These are phyloP conservation scores for Mallotus repandus DNA, from an alignment of 441 rosid genomes.

Conservation along the genomic window DNA sequence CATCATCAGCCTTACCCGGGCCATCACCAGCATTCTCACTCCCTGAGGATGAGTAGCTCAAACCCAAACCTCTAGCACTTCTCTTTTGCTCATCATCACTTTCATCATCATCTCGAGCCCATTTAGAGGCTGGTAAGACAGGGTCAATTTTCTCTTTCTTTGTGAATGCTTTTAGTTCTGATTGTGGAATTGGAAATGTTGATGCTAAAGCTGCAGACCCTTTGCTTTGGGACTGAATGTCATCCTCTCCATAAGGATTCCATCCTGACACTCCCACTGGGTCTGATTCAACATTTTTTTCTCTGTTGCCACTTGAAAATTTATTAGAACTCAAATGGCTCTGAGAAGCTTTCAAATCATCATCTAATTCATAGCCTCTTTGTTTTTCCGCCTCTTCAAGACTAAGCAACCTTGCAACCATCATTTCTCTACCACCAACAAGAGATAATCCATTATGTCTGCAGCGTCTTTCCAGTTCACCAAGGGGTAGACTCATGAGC, in stretches of 20 bases:
- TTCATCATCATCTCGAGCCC: constrained; percentile 96
- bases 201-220: constrained; percentile 44
- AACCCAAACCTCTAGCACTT: constrained; percentile 51
- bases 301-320: constrained; percentile 51
- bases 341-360: constrained; percentile 61
- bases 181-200: constrained; percentile 57
- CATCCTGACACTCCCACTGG: constrained; percentile 45
- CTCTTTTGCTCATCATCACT: constrained; percentile 81
- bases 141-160: constrained; percentile 79
- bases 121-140: constrained; percentile 85
- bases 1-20: constrained; percentile 61
- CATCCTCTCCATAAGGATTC: constrained; percentile 49
- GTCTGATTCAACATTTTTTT: constrained; percentile 50
- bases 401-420: constrained; percentile 92
- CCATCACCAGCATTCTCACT: constrained; percentile 80
- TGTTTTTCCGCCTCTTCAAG: constrained; percentile 97
- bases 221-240: constrained; percentile 38
- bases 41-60: constrained; percentile 91
- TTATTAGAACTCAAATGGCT: constrained; percentile 50
- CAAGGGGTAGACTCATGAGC: constrained; percentile 83
- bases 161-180: constrained; percentile 60
- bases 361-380: constrained; percentile 80
- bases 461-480: constrained; percentile 97
- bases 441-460: constrained; percentile 98
- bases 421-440: constrained; percentile 94